Evolutionary conservation across 164 flowering plant species (phyloP).

Genomic region (Tinospora cordifolia): DNA sequence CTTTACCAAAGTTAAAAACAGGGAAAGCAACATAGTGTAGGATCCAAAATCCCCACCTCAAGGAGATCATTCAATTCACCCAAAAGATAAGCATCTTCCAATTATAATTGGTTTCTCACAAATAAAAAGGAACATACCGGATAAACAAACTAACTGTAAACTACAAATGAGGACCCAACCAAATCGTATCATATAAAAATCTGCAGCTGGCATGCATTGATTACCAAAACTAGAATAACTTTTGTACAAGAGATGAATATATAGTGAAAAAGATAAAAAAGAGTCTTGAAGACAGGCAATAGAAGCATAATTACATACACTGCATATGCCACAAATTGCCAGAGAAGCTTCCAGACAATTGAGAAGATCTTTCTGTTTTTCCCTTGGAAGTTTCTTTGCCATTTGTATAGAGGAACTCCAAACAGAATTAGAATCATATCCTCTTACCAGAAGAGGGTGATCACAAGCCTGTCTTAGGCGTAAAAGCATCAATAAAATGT

Average conservation of each 20-base stretch:
- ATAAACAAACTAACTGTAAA: too few relatives aligned
- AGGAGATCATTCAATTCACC: too few relatives aligned
- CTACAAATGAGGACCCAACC: too few relatives aligned
- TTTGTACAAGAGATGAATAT: background rate
- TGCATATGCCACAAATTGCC: slow-evolving; percentile 83
- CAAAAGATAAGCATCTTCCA: too few relatives aligned
- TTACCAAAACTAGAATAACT: too few relatives aligned
- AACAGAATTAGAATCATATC: slow-evolving; percentile 45
- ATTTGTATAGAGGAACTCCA: slow-evolving; percentile 51
- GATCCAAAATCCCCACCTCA: too few relatives aligned
- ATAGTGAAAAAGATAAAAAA: background rate
- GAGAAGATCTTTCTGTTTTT: slow-evolving; percentile 43
- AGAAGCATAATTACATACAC: slow-evolving; percentile 43
- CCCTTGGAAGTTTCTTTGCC: slow-evolving; percentile 73
- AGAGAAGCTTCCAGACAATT: slow-evolving; percentile 60
- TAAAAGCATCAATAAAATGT: slow-evolving; percentile 88
- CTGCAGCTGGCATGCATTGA: too few relatives aligned
- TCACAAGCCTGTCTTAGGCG: slow-evolving; percentile 99
- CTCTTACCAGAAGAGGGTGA: slow-evolving; percentile 84
- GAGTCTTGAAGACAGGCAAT: background rate
- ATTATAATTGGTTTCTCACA: too few relatives aligned
- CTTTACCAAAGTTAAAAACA: too few relatives aligned
- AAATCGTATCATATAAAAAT: too few relatives aligned
- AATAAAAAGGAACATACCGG: too few relatives aligned
- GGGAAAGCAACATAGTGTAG: too few relatives aligned